A percentile compares a stretch with the other conserved stretches of the same genome.
Conservation (phyloP, 345 rosid genomes). For the Eucalyptus rudis region DNA sequence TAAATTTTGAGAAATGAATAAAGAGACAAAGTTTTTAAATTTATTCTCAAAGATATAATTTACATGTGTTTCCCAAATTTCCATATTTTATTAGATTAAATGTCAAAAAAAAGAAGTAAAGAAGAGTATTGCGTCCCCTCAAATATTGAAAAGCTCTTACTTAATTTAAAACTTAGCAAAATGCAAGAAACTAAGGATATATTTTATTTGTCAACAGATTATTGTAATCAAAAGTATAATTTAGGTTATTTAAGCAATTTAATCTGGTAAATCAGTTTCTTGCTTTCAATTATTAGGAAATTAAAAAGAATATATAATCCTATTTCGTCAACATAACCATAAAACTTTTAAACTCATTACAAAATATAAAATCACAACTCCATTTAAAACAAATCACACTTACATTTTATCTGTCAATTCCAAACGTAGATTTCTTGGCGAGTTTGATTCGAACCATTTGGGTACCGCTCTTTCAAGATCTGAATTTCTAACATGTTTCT, state of each 20-base stretch:
- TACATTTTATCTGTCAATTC: neutral
- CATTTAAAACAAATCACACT: neutral
- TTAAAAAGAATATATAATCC: neutral
- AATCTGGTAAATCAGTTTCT: neutral
- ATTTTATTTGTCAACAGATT: neutral
- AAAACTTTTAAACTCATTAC: neutral
- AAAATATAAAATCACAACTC: neutral
- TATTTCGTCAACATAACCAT: neutral
- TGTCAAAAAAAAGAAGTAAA: neutral
- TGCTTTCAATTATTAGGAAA: neutral
- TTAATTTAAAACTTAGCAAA: neutral
- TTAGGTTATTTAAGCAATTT: neutral
- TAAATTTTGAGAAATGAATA: neutral
- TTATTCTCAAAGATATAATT: neutral
- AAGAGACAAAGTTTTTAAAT: neutral
- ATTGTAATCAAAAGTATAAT: neutral
- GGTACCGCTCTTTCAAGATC: neutral
- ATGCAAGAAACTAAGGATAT: neutral
- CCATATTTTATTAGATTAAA: neutral
- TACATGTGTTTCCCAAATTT: neutral
- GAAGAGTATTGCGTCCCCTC: neutral
- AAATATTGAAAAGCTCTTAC: neutral
- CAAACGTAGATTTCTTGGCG: neutral
- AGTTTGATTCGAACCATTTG: neutral
- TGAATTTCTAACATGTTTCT: neutral